A percentile compares a stretch with the other conserved stretches of the same genome.
phyloP scores from a whole-genome alignment of 345 rosid species.

The Draba incana region DNA sequence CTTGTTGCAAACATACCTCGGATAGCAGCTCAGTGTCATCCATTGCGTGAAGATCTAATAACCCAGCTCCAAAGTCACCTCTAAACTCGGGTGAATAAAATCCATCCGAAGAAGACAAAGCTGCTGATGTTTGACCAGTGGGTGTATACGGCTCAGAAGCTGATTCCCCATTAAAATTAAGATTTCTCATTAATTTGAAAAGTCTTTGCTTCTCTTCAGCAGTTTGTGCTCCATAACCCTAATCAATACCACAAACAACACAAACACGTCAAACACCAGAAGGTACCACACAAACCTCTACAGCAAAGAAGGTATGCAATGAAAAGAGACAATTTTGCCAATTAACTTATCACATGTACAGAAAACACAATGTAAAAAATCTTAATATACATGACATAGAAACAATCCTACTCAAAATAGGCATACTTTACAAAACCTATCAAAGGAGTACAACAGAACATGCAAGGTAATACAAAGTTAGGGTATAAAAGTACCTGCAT shows the following conservation, averaged over 20 bases:
- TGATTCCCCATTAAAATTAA: slow-evolving; percentile 92
- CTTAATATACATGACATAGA: slow-evolving; percentile 1
- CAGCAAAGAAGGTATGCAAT: neutral
- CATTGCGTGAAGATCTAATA: slow-evolving; percentile 97
- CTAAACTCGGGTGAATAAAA: slow-evolving; percentile 89
- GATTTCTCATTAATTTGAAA: slow-evolving; percentile 91
- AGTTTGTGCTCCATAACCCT: slow-evolving; percentile 98
- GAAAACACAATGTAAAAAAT: neutral
- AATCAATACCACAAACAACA: slow-evolving; percentile 23
- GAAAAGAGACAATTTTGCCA: neutral
- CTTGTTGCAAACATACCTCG: slow-evolving; percentile 62
- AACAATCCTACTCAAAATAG: slow-evolving; percentile 11
- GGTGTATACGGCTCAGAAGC: slow-evolving; percentile 77
- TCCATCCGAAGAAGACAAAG: slow-evolving; percentile 67
- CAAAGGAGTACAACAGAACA: slow-evolving; percentile 3
- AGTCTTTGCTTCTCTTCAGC: slow-evolving; percentile 98
- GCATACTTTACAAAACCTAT: neutral
- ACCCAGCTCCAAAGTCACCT: slow-evolving; percentile 99
- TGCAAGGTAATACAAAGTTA: slow-evolving; percentile 7
- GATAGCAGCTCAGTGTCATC: slow-evolving; percentile 96
- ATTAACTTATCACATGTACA: neutral
- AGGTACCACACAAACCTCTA: neutral
- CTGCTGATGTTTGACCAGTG: slow-evolving; percentile 65
- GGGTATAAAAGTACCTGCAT: slow-evolving; percentile 66
- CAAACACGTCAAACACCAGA: slow-evolving; percentile 6